These are phyloP conservation scores for Ensete ventricosum DNA, from an alignment of 176 grass and related monocot genomes.

Conservation along the genomic window DNA sequence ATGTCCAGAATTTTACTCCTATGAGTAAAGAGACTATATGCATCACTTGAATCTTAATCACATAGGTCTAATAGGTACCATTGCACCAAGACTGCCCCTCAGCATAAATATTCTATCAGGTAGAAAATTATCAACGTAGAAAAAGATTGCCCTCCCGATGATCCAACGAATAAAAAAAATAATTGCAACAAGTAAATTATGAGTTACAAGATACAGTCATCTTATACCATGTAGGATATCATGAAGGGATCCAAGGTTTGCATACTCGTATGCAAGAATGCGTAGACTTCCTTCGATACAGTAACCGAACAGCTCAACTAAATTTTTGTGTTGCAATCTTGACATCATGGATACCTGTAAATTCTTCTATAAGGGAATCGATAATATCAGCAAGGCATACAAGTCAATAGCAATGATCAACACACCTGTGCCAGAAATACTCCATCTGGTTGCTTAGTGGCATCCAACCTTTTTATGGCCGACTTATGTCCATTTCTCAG, in stretches of 20 bases:
- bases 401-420: background rate
- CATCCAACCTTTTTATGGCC: conserved; percentile 63
- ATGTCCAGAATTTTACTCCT: too few relatives aligned
- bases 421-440: conserved; percentile 60
- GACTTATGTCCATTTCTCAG: conserved; percentile 47
- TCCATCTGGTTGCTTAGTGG: conserved; percentile 59
- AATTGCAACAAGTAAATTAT: background rate
- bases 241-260: conserved; percentile 67
- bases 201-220: background rate
- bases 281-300: conserved; percentile 50
- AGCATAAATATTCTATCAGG: too few relatives aligned
- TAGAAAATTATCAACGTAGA: too few relatives aligned
- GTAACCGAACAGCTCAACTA: conserved; percentile 67
- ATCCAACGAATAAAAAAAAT: too few relatives aligned
- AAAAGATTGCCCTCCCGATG: too few relatives aligned
- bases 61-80: too few relatives aligned
- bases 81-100: too few relatives aligned
- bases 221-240: conserved; percentile 68
- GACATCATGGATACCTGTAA: conserved; percentile 64
- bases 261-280: conserved; percentile 76
- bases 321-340: conserved; percentile 67
- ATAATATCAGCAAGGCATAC: background rate
- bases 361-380: background rate
- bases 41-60: too few relatives aligned
- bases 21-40: too few relatives aligned